phyloP scores from a whole-genome alignment of 1,139 yeast species.

The Lizanozyma gosingica region DNA sequence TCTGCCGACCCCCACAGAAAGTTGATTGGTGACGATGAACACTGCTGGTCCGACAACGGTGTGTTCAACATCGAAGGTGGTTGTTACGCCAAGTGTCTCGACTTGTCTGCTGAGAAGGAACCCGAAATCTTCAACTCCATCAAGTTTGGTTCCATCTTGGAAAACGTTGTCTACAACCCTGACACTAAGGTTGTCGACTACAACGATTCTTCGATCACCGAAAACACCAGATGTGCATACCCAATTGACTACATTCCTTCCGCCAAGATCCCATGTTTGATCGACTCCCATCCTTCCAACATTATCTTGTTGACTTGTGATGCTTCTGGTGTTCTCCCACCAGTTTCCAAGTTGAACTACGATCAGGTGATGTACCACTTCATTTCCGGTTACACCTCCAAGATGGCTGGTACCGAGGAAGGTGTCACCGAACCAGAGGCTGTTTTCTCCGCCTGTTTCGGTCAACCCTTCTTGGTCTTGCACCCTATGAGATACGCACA shows the following conservation, averaged over 20 bases:
- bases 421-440: constrained; percentile 99
- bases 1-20: constrained; percentile 94
- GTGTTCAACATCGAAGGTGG: constrained; percentile 99
- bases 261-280: constrained; percentile 91
- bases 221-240: constrained; percentile 97
- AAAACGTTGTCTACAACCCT: constrained; percentile 86
- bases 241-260: constrained; percentile 97
- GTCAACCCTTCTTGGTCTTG: constrained; percentile 96
- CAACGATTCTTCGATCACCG: constrained; percentile 74
- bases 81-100: constrained; percentile 96
- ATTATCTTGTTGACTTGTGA: constrained; percentile 92
- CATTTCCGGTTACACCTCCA: constrained; percentile 96
- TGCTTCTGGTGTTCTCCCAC: constrained; percentile 96
- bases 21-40: constrained; percentile 98
- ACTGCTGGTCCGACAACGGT: constrained; percentile 98
- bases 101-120: constrained; percentile 83
- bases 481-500: constrained; percentile 98
- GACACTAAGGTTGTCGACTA: constrained; percentile 78
- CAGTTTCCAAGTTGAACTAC: constrained; percentile 87
- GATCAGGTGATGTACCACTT: constrained; percentile 99
- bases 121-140: constrained; percentile 97
- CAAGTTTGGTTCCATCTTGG: constrained; percentile 88
- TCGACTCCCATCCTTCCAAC: constrained; percentile 86
- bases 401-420: constrained; percentile 99
- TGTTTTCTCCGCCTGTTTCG: constrained; percentile 97